Conservation (phyloP, 257 asterid genomes). For the Nicotiana knightiana region DNA sequence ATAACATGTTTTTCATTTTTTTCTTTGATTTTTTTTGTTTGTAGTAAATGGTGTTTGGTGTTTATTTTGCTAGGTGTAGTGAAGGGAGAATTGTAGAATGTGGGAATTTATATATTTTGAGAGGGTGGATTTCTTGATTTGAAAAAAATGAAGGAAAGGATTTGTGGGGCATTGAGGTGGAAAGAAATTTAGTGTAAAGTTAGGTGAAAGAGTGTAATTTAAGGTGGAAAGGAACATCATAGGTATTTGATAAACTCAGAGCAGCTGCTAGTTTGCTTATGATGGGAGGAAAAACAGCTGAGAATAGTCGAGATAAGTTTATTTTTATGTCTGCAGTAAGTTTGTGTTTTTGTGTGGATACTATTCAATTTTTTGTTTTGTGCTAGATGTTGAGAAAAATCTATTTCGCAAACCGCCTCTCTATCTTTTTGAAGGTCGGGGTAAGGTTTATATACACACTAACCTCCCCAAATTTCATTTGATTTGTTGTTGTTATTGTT, state of each 20-base stretch:
- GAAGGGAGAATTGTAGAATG: not conserved
- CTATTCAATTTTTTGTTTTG: not conserved
- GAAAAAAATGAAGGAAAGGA: not conserved
- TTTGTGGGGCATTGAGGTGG: not conserved
- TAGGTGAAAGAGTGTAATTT: slow-evolving; percentile 19
- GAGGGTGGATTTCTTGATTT: not conserved
- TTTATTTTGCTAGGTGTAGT: not conserved
- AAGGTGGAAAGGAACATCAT: slow-evolving; percentile 28
- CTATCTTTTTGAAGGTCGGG: no score
- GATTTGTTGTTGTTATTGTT: no score
- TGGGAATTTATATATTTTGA: slow-evolving; percentile 10
- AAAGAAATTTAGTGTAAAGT: slow-evolving; percentile 4
- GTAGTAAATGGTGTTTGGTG: not conserved
- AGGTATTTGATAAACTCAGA: slow-evolving; percentile 22
- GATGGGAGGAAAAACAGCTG: slow-evolving; percentile 25
- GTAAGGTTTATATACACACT: no score
- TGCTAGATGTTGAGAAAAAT: not conserved
- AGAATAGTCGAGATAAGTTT: not conserved
- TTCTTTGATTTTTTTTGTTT: not conserved
- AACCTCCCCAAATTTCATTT: rapidly evolving
- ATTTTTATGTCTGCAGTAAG: no score
- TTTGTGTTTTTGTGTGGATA: not conserved
- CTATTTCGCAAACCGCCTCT: no score
- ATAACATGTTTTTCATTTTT: not conserved
- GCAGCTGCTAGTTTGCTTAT: slow-evolving; percentile 43